Evolutionary conservation across 176 grass and related monocot species (phyloP).

Genomic region (Zoysia pacifica): DNA sequence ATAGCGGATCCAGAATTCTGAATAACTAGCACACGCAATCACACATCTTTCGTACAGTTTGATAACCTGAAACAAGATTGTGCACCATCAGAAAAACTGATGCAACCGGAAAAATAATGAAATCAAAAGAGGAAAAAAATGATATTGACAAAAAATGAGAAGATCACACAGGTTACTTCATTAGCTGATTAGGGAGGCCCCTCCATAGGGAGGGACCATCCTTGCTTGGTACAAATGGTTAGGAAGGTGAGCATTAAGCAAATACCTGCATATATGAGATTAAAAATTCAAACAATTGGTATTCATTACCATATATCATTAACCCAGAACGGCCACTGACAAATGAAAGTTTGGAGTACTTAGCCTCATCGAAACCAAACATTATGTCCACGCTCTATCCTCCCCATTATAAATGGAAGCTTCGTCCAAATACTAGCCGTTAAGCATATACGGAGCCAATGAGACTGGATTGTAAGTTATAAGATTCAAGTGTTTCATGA

Average conservation of each 20-base stretch:
- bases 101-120: neutral
- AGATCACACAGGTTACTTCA: constrained; percentile 93
- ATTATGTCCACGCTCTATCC: constrained; percentile 90
- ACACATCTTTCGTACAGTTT: constrained; percentile 97
- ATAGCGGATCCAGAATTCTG: constrained; percentile 97
- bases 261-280: constrained; percentile 99
- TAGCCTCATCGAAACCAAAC: constrained; percentile 99
- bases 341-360: constrained; percentile 99
- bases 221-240: constrained; percentile 92
- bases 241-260: constrained; percentile 99
- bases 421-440: constrained; percentile 93
- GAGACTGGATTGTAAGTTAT: constrained; percentile 95
- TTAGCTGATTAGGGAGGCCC: constrained; percentile 93
- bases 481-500: constrained; percentile 56
- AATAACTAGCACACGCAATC: constrained; percentile 92
- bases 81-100: constrained; percentile 49
- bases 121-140: constrained; percentile 35
- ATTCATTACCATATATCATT: constrained; percentile 75
- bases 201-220: constrained; percentile 92
- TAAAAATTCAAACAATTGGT: constrained; percentile 80
- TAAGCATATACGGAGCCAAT: constrained; percentile 85
- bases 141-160: constrained; percentile 68
- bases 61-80: constrained; percentile 81
- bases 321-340: constrained; percentile 99
- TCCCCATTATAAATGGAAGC: constrained; percentile 92